Evolutionary conservation across 2,329 filamentous ascomycete genomes (phyloP).

Genomic region (Ophidiomyces ophidiicola): DNA sequence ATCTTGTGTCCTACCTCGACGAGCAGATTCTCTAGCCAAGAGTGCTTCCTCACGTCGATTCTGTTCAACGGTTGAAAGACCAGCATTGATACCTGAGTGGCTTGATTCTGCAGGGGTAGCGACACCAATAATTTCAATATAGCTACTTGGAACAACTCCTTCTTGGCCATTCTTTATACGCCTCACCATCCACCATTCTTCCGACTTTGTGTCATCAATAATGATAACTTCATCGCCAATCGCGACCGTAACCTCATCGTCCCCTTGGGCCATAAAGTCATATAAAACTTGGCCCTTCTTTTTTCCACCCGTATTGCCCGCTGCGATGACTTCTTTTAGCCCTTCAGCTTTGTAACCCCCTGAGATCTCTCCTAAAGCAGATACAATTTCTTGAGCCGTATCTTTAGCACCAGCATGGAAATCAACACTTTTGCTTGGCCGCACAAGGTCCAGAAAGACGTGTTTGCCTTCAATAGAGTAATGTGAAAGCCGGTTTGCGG

Average conservation of each 20-base stretch:
- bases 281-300: conserved; percentile 83
- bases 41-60: conserved; percentile 68
- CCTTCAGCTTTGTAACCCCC: conserved; percentile 71
- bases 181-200: conserved; percentile 97
- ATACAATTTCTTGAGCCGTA: conserved; percentile 85
- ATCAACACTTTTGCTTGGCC: conserved; percentile 87
- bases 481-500: conserved; percentile 86
- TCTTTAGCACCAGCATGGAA: conserved; percentile 97
- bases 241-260: conserved; percentile 88
- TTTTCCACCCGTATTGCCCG: conserved; percentile 56
- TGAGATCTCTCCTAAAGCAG: conserved; percentile 74
- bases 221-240: conserved; percentile 84
- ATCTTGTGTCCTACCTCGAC: conserved; percentile 44
- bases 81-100: conserved; percentile 46
- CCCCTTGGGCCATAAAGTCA: conserved; percentile 91
- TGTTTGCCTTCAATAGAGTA: conserved; percentile 98
- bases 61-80: conserved; percentile 61
- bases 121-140: conserved; percentile 74
- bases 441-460: conserved; percentile 84
- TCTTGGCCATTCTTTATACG: conserved; percentile 84
- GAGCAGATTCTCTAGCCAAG: conserved; percentile 66
- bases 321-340: conserved; percentile 72
- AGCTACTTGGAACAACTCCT: conserved; percentile 92
- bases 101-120: conserved; percentile 41
- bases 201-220: conserved; percentile 78